Base-by-base conservation (phyloP, 108 stramenopile species). In the Pseudonitzschia multiseries region DNA sequence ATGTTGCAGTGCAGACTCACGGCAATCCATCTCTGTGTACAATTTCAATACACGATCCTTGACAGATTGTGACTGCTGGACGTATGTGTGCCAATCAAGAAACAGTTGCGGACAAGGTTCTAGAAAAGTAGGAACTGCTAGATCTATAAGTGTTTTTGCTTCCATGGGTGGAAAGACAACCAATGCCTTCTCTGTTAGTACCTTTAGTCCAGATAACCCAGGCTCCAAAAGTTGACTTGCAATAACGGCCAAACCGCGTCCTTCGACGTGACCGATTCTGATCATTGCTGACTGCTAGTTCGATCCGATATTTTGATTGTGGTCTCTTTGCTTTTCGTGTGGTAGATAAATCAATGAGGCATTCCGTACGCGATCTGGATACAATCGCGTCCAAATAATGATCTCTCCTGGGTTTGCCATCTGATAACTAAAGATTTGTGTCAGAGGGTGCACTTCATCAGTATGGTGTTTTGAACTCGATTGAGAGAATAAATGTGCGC, bases 31-130 rank as follows among this genome's bases (percentile, higher is more conserved):
- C 4, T 79, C 78, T 1, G 15, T 63, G 64, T 79, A 79, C 41
- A 79, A 33, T 36, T 46, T 56, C 36, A 79, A 27, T 24, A 73
- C 50, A 26, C 68, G 59, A 10, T 40, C n/a, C 21, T 65, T 41
- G 20, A 79, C 44, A 24, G 67, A 56, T 29, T 71, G 18, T 17
- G 72, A 67, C 27, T 73, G 67, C 51, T 79, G 72, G 20, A 44
- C 41, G 31, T 64, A 79, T 10, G 36, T 9, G 50, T 66, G 73
- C 78, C 78, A 79, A 41, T 79, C 78, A 6, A 71, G 59, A 71
- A 63, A 79, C 67, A 79, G 48, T 69, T 79, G 78, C 17, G 78
- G 78, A 22, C 61, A 67, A 8, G 65, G 68, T 33, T 72, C 61
- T 20, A 79, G 68, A 36, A 73, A 66, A 17, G 68, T 57, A 8